A percentile compares a stretch with the other conserved stretches of the same genome.
phyloP scores from a whole-genome alignment of 139 green algal genomes.

The Dunaliella sp. region DNA sequence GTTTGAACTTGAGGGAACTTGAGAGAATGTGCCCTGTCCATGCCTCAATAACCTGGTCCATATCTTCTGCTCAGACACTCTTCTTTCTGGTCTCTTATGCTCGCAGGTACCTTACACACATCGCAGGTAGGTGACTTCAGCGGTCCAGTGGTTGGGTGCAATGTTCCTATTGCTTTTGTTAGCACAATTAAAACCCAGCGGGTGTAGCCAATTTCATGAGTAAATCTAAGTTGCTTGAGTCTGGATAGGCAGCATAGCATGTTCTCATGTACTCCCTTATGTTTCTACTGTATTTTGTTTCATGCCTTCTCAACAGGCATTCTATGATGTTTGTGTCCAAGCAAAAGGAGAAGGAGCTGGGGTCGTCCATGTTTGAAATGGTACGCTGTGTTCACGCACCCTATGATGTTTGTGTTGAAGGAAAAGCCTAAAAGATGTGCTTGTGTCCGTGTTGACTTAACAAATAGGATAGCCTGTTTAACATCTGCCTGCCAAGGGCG shows the following conservation, averaged over 20 bases:
- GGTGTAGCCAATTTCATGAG: no score
- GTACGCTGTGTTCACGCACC: no score
- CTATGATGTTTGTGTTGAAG: no score
- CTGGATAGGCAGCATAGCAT: background rate
- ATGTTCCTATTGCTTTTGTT: background rate
- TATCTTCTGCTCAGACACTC: background rate
- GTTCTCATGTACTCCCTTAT: background rate
- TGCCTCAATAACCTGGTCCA: background rate
- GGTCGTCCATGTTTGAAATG: conserved; percentile 25
- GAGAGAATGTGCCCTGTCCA: background rate
- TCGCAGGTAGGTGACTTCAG: background rate
- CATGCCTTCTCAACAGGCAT: conserved; percentile 1
- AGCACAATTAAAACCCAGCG: background rate
- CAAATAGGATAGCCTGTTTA: no score
- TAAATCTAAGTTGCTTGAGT: no score
- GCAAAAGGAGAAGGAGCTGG: conserved; percentile 27
- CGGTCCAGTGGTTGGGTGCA: background rate
- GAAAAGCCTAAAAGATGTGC: no score
- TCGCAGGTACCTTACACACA: background rate
- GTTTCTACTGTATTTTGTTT: background rate
- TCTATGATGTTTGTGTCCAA: conserved; percentile 36
- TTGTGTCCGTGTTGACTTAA: no score
- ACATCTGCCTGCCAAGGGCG: no score
- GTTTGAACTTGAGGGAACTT: background rate
- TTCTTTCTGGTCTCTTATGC: background rate